A percentile compares a stretch with the other conserved stretches of the same genome.
phyloP scores from a whole-genome alignment of 2,329 filamentous ascomycete genomes.

The Aspergillus thermomutatus region DNA sequence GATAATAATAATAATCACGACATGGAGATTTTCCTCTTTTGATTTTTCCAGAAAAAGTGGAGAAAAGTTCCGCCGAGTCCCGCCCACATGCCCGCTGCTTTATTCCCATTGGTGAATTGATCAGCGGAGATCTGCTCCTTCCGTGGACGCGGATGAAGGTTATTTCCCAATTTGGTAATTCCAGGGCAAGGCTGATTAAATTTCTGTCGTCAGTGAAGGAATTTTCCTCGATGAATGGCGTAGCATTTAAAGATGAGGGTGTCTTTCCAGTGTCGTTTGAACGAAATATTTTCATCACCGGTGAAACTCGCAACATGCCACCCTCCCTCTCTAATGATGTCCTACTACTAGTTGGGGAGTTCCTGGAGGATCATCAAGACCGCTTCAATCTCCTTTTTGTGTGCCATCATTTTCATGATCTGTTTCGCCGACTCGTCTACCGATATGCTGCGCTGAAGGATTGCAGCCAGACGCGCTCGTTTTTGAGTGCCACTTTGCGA shows the following conservation, averaged over 20 bases:
- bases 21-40: background rate
- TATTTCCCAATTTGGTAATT: background rate
- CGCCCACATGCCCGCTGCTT: background rate
- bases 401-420: conserved; percentile 22
- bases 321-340: conserved; percentile 27
- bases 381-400: conserved; percentile 26
- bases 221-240: background rate
- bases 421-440: conserved; percentile 27
- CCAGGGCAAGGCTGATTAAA: background rate
- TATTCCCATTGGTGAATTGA: background rate
- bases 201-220: background rate
- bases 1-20: too few relatives aligned
- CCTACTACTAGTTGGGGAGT: conserved; percentile 26
- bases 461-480: conserved; percentile 17
- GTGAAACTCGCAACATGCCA: conserved; percentile 14
- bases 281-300: too few relatives aligned
- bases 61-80: background rate
- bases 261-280: background rate
- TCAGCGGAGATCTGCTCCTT: background rate
- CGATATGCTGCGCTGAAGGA: conserved; percentile 14
- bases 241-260: background rate
- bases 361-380: conserved; percentile 21
- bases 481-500: conserved; percentile 17
- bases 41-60: background rate
- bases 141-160: too few relatives aligned